Evolutionary conservation across 257 asterid genomes (phyloP), one percentile per base, ranked within the genome.

Genomic region (Hygrophila difformis): DNA sequence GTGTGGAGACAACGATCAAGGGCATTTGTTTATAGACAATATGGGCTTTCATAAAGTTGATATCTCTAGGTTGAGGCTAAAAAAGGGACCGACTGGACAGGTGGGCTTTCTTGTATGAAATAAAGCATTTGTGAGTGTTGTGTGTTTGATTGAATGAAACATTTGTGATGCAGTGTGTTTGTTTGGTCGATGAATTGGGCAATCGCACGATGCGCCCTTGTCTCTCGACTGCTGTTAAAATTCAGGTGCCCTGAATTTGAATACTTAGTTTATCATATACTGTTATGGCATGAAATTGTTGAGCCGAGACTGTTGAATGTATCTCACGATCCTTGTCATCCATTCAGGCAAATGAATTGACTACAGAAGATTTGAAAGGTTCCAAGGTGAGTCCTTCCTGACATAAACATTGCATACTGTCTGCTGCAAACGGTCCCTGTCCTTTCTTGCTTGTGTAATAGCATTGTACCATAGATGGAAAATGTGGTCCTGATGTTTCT

Each of bases 161-260:
- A 45, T 40, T 40, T 41, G 22, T 63, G 19, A 26, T 67, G 60
- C 81, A 91, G 99, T 91, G 99, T 62, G 85, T 91, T 66, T 91
- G 99, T 81, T 70, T 91, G 64, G 99, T 91, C 52, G 96, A 91
- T 61, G 93, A 86, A 51, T 33, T 62, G 39, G 99, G 93, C 36
- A 91, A 91, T 57, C 94, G 99, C 34, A 91, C 99, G 44, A 80
- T 91, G 99, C 71, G 99, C 40, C 99, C 99, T 5, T 91, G 96
- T 67, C 84, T 91, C 52, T 72, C 94, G 5, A 70, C 68, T 64
- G 82, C 94, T 8, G 89, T 74, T 26, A 91, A 86, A 82, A 78
- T 91, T 70, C 87, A 91, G 99, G 99, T 86, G 58, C 57, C 39
- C 60, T 38, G 19, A 15, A 7, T 40, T 39, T 56, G 44, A 17